A percentile compares a stretch with the other conserved stretches of the same genome.
Conservation (phyloP, 768 basidiomycete genomes). For the Lactarius sanguifluus region DNA sequence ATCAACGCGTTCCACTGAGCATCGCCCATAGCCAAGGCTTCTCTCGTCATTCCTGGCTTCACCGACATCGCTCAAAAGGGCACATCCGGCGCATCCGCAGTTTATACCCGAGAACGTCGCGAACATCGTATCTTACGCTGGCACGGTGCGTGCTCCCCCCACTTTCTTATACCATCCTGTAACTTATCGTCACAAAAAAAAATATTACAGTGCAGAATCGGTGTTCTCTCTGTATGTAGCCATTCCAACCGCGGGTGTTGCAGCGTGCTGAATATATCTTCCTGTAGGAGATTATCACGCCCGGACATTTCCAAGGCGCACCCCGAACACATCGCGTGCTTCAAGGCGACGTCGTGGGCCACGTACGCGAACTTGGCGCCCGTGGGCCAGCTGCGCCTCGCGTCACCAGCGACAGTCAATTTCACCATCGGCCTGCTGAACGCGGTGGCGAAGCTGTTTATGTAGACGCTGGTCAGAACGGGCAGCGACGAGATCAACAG, state of each 20-base stretch:
- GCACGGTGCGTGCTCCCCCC: conserved; percentile 37
- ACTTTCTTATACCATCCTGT: not conserved
- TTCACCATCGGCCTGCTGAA: conserved; percentile 58
- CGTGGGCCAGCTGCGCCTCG: conserved; percentile 78
- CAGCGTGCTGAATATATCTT: conserved; percentile 31
- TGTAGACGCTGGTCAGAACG: conserved; percentile 64
- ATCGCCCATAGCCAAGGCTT: conserved; percentile 52
- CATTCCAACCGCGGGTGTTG: not conserved
- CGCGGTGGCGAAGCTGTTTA: conserved; percentile 51
- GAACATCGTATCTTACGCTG: conserved; percentile 46
- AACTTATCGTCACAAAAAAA: not conserved
- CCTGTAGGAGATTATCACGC: conserved; percentile 72
- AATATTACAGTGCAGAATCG: conserved; percentile 45
- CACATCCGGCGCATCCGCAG: conserved; percentile 39
- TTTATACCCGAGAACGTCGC: conserved; percentile 42
- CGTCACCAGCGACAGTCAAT: conserved; percentile 54
- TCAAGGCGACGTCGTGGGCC: conserved; percentile 53
- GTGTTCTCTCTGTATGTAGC: conserved; percentile 42
- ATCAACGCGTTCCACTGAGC: conserved; percentile 50
- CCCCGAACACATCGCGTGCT: conserved; percentile 75
- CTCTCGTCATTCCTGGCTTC: conserved; percentile 40
- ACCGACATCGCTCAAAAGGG: conserved; percentile 45
- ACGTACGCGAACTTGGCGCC: conserved; percentile 73
- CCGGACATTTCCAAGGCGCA: conserved; percentile 66
- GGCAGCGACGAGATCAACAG: conserved; percentile 86